phyloP scores from a whole-genome alignment of 2,329 filamentous ascomycete species.

The Xylariaceae sp. region DNA sequence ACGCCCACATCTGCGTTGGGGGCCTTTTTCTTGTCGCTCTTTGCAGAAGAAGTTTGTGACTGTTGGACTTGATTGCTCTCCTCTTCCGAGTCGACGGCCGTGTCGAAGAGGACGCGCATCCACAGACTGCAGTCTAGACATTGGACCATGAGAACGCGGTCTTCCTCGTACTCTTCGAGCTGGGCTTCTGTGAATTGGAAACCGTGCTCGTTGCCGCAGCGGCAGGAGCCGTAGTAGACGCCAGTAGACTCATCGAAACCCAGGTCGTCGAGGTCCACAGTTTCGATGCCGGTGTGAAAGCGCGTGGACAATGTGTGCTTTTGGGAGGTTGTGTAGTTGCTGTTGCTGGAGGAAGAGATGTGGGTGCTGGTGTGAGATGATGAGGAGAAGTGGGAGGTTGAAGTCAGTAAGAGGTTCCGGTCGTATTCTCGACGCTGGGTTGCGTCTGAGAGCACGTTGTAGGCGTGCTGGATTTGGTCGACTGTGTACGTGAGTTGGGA shows the following conservation, averaged over 20 bases:
- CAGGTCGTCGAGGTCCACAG: slow-evolving; percentile 64
- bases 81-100: slow-evolving; percentile 39
- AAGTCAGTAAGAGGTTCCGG: slow-evolving; percentile 38
- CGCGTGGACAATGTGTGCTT: slow-evolving; percentile 20
- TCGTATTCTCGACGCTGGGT: slow-evolving; percentile 54
- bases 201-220: slow-evolving; percentile 62
- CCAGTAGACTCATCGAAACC: slow-evolving; percentile 46
- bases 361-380: not conserved
- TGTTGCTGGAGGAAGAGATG: not conserved
- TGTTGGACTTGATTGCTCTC: slow-evolving; percentile 11
- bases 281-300: slow-evolving; percentile 56
- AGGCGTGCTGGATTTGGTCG: slow-evolving; percentile 63
- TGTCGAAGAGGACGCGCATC: slow-evolving; percentile 62
- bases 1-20: not conserved
- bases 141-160: slow-evolving; percentile 61
- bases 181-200: slow-evolving; percentile 59
- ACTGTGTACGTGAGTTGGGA: slow-evolving; percentile 46
- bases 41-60: not conserved
- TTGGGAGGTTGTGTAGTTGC: slow-evolving; percentile 10
- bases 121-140: slow-evolving; percentile 67
- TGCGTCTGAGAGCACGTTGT: slow-evolving; percentile 52
- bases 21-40: not conserved
- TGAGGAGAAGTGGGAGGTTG: not conserved
- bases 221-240: slow-evolving; percentile 57
- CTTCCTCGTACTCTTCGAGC: slow-evolving; percentile 55